Evolutionary conservation across 2,329 filamentous ascomycete species (phyloP).

Genomic region (Beauveria bassiana): DNA sequence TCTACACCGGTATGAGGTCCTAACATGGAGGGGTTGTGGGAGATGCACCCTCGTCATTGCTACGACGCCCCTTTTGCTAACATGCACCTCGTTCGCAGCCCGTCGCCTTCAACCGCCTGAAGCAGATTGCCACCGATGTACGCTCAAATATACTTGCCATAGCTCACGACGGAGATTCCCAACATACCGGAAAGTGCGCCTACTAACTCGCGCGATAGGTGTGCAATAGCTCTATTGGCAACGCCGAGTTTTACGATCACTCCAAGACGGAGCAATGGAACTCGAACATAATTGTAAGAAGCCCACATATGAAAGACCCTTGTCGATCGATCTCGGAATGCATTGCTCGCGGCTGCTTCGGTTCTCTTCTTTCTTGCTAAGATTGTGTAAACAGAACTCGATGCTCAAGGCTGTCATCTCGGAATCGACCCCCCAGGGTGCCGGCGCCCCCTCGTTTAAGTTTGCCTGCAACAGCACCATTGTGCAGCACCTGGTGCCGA

Average conservation of each 20-base stretch:
- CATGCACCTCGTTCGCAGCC: constrained; percentile 44
- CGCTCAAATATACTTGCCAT: constrained; percentile 20
- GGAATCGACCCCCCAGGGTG: constrained; percentile 55
- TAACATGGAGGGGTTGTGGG: too few relatives aligned
- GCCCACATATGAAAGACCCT: neutral
- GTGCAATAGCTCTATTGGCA: constrained; percentile 69
- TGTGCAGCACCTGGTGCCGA: constrained; percentile 80
- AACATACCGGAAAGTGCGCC: neutral
- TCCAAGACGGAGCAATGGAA: constrained; percentile 82
- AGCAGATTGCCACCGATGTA: constrained; percentile 81
- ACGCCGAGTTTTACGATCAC: constrained; percentile 78
- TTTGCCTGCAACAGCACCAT: constrained; percentile 98
- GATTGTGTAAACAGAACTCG: constrained; percentile 46
- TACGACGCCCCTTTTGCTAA: constrained; percentile 16
- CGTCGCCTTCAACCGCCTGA: constrained; percentile 66
- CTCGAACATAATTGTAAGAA: constrained; percentile 73
- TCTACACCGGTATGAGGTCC: constrained; percentile 27
- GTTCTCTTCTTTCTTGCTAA: neutral
- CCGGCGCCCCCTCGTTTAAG: constrained; percentile 65
- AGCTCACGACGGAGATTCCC: neutral
- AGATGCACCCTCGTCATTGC: neutral
- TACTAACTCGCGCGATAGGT: constrained; percentile 48
- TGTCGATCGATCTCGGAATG: neutral
- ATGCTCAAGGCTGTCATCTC: constrained; percentile 73
- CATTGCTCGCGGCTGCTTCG: neutral